phyloP scores from a whole-genome alignment of 108 stramenopile genomes.

The Conticribra weissflogii region DNA sequence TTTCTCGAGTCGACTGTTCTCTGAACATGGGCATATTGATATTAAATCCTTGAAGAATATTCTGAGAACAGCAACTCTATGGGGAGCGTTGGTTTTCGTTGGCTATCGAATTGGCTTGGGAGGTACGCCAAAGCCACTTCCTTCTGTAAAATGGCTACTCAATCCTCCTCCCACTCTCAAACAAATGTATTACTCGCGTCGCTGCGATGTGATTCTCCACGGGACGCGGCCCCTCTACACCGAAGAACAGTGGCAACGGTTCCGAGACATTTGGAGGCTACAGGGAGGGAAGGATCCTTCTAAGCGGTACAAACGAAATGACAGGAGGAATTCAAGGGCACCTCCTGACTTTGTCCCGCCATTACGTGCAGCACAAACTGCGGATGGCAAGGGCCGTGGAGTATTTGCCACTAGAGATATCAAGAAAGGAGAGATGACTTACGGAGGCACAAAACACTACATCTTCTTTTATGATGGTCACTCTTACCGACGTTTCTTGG shows the following conservation, averaged over 20 bases:
- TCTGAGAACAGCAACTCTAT: no score
- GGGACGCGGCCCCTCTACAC: neutral
- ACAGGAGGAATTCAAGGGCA: neutral
- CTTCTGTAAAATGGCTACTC: no score
- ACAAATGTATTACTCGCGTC: neutral
- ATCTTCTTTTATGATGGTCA: neutral
- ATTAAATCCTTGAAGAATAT: no score
- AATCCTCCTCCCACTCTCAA: no score
- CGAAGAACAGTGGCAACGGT: neutral
- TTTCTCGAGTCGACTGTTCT: no score
- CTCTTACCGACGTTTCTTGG: slow-evolving; percentile 1
- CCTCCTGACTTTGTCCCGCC: neutral
- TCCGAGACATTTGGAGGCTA: neutral
- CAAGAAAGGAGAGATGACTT: slow-evolving; percentile 1
- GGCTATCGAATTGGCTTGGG: no score
- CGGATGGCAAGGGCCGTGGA: slow-evolving; percentile 1
- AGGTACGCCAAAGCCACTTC: no score
- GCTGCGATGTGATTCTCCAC: neutral
- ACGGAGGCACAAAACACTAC: slow-evolving; percentile 1
- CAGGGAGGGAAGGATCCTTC: neutral
- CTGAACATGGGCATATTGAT: no score
- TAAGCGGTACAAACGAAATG: neutral
- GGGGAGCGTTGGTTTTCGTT: no score
- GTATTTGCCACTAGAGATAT: slow-evolving; percentile 3
- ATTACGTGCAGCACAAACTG: neutral